Conservation (phyloP, 1,139 yeast species). For the Saccharomyces hybrid region DNA sequence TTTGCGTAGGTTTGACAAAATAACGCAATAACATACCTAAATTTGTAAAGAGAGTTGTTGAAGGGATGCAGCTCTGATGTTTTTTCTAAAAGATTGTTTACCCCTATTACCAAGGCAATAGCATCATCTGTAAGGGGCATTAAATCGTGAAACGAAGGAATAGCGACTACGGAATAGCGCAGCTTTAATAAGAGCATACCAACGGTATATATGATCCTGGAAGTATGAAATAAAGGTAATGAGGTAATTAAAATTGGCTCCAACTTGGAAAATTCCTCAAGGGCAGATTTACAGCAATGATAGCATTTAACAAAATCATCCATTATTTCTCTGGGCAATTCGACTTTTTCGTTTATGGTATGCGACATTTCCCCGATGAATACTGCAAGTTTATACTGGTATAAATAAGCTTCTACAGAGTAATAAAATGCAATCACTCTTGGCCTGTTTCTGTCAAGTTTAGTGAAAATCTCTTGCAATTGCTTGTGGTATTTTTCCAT, state of each 20-base stretch:
- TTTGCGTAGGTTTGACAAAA: conserved; percentile 55
- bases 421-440: conserved; percentile 45
- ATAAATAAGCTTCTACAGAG: conserved; percentile 67
- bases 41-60: conserved; percentile 46
- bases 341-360: conserved; percentile 5
- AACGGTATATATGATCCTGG: conserved; percentile 60
- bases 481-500: conserved; percentile 15
- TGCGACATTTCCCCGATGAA: conserved; percentile 12
- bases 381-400: conserved; percentile 37
- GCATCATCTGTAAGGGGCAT: conserved; percentile 47
- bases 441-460: conserved; percentile 37
- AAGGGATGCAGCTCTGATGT: conserved; percentile 34
- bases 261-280: conserved; percentile 43
- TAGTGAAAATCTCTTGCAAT: conserved; percentile 15
- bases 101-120: conserved; percentile 38
- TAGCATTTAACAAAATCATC: conserved; percentile 46
- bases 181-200: conserved; percentile 53
- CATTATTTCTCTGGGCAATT: conserved; percentile 30
- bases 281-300: conserved; percentile 45
- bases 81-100: conserved; percentile 33
- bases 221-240: conserved; percentile 55
- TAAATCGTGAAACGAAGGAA: conserved; percentile 42
- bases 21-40: conserved; percentile 47
- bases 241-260: conserved; percentile 41
- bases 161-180: conserved; percentile 47